Conservation (phyloP, 306 rosid genomes). For the Mimosa pudica region DNA sequence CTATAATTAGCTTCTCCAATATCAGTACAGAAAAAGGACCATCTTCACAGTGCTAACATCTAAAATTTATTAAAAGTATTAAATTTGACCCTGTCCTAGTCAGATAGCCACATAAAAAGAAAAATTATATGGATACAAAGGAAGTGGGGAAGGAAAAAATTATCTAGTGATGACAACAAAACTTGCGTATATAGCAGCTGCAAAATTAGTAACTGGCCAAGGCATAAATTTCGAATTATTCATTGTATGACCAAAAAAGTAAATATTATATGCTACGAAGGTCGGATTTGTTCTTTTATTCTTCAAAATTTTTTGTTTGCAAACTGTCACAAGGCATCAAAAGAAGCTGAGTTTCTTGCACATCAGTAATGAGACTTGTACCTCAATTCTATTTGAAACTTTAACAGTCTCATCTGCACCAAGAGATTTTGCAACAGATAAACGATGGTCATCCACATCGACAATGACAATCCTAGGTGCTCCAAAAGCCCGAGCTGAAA, state of each 20-base stretch:
- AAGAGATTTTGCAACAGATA: slow-evolving; percentile 79
- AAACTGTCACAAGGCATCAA: not conserved
- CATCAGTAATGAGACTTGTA: slow-evolving; percentile 20
- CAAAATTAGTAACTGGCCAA: not conserved
- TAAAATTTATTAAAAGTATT: not conserved
- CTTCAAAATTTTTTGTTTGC: not conserved
- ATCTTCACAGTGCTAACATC: not conserved
- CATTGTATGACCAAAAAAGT: not conserved
- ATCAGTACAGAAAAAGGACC: not conserved
- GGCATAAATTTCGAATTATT: not conserved
- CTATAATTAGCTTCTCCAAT: not conserved
- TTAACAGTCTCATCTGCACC: slow-evolving; percentile 73
- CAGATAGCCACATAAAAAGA: too few species aligned
- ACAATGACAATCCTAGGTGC: slow-evolving; percentile 66
- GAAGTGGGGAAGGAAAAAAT: slow-evolving; percentile 18
- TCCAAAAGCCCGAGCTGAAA: slow-evolving; percentile 86
- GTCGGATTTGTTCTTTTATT: not conserved
- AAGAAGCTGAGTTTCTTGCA: not conserved
- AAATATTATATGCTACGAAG: not conserved
- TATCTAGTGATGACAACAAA: not conserved
- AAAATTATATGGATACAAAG: too few species aligned
- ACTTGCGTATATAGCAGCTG: not conserved
- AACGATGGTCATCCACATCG: slow-evolving; percentile 78
- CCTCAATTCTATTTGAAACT: slow-evolving; percentile 78
- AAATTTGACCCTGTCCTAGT: too few species aligned